Conservation (phyloP, 169 alveolate genomes). For the Plasmodium knowlesi region DNA sequence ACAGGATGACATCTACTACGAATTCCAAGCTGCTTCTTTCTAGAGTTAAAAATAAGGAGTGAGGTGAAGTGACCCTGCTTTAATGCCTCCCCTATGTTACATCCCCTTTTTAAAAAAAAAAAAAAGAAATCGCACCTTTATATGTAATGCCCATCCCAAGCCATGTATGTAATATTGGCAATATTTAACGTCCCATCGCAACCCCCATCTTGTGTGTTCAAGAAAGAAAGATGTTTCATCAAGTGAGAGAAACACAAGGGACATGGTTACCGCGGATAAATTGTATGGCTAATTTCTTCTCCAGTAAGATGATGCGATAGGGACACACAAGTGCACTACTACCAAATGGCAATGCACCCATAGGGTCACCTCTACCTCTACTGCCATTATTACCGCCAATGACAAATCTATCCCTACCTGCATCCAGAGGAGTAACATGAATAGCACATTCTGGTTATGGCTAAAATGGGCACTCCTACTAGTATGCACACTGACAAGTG, state of each 20-base stretch:
- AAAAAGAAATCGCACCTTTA: neutral
- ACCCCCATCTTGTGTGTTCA: neutral
- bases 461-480: slow-evolving; percentile 23
- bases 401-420: neutral
- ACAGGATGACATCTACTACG: neutral
- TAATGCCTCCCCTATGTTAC: neutral
- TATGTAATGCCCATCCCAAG: neutral
- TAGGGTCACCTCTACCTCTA: neutral
- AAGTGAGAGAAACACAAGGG: neutral
- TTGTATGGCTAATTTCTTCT: neutral
- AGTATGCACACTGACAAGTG: neutral
- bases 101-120: neutral
- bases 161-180: neutral
- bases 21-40: neutral
- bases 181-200: neutral
- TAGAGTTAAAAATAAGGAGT: neutral
- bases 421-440: slow-evolving; percentile 20
- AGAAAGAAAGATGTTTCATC: neutral
- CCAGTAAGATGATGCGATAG: neutral
- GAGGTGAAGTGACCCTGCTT: neutral
- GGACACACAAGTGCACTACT: neutral
- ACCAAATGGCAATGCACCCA: neutral
- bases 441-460: neutral
- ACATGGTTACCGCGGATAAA: neutral
- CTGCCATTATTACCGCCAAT: neutral